Conservation (phyloP, 768 basidiomycete species). For the Lactifluus subvellereus region DNA sequence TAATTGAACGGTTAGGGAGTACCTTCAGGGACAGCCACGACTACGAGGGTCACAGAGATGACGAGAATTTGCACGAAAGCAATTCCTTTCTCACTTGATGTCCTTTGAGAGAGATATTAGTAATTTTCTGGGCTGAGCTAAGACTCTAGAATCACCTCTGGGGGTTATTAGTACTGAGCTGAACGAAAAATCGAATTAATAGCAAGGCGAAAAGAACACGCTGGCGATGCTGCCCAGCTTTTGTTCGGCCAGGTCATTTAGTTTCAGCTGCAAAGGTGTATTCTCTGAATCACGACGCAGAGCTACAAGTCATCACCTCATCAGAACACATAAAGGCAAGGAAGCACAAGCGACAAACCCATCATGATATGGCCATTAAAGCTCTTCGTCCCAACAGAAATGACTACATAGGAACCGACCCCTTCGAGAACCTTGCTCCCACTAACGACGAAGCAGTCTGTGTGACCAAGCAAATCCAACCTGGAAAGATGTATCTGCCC, state of each 20-base stretch:
- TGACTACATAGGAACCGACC: conserved; percentile 86
- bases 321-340: not conserved
- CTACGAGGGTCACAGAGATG: too few relatives aligned
- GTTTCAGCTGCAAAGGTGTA: conserved; percentile 90
- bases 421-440: conserved; percentile 95
- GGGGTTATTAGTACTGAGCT: conserved; percentile 61
- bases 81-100: conserved; percentile 70
- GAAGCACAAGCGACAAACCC: conserved; percentile 47
- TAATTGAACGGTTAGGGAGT: conserved; percentile 9
- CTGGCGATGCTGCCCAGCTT: conserved; percentile 83
- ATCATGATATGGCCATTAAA: conserved; percentile 98
- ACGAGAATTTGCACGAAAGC: too few relatives aligned
- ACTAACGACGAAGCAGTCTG: conserved; percentile 87
- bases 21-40: conserved; percentile 83
- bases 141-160: conserved; percentile 36
- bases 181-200: conserved; percentile 93
- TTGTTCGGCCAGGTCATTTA: conserved; percentile 93
- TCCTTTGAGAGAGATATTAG: conserved; percentile 35
- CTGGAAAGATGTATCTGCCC: conserved; percentile 21
- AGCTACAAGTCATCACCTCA: conserved; percentile 41
- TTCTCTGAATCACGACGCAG: conserved; percentile 81
- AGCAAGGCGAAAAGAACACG: conserved; percentile 69
- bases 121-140: not conserved
- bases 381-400: conserved; percentile 85
- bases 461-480: conserved; percentile 43